Conservation (phyloP, 2,329 filamentous ascomycete genomes). For the Cercospora citrullina region DNA sequence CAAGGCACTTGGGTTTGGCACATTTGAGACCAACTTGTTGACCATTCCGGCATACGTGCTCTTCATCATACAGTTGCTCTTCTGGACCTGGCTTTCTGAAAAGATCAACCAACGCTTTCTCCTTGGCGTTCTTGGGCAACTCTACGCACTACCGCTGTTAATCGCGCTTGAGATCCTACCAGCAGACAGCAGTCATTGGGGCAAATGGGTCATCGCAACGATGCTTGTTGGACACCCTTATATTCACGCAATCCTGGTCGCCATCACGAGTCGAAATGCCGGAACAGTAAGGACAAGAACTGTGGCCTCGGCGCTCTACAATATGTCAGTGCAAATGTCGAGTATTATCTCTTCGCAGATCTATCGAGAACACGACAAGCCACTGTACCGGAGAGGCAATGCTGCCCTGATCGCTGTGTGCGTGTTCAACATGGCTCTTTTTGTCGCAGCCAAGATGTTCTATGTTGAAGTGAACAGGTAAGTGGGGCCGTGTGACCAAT, state of each 20-base stretch:
- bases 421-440: slow-evolving; percentile 52
- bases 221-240: slow-evolving; percentile 45
- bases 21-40: slow-evolving; percentile 47
- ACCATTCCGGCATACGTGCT: slow-evolving; percentile 49
- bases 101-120: slow-evolving; percentile 56
- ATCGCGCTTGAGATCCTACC: slow-evolving; percentile 42
- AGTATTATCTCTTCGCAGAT: slow-evolving; percentile 46
- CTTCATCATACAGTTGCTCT: slow-evolving; percentile 53
- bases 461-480: slow-evolving; percentile 41
- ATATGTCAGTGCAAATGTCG: slow-evolving; percentile 48
- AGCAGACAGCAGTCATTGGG: slow-evolving; percentile 38
- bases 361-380: slow-evolving; percentile 58
- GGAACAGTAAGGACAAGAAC: slow-evolving; percentile 63
- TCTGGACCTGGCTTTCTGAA: slow-evolving; percentile 51
- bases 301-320: slow-evolving; percentile 65
- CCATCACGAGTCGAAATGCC: slow-evolving; percentile 62
- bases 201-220: slow-evolving; percentile 42
- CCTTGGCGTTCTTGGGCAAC: slow-evolving; percentile 45
- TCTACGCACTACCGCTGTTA: slow-evolving; percentile 46
- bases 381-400: slow-evolving; percentile 57
- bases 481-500: neutral
- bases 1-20: slow-evolving; percentile 42
- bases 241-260: slow-evolving; percentile 60
- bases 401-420: slow-evolving; percentile 54
- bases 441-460: slow-evolving; percentile 54